Evolutionary conservation across 1,284 basidiomycete genomes (phyloP).

Genomic region (Ustilago hordei): DNA sequence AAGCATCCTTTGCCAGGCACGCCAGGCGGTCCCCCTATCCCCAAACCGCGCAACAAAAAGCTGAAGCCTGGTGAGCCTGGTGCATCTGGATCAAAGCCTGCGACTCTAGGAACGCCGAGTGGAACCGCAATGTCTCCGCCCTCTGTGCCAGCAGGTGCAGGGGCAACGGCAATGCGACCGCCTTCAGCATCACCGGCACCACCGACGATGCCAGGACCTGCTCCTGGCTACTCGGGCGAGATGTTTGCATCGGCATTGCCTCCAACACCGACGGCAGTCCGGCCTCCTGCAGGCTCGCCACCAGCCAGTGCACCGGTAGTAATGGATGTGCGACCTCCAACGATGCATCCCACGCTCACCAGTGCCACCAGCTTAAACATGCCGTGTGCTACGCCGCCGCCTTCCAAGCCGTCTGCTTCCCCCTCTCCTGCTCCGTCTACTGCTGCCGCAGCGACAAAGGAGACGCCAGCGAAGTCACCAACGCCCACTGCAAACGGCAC

Average conservation of each 20-base stretch:
- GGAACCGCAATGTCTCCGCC: constrained; percentile 9
- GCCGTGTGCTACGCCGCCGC: constrained; percentile 29
- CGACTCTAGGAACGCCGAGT: constrained; percentile 14
- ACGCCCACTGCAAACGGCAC: constrained; percentile 16
- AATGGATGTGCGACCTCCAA: constrained; percentile 27
- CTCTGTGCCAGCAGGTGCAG: constrained; percentile 1
- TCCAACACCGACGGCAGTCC: constrained; percentile 19
- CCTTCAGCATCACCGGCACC: constrained; percentile 22
- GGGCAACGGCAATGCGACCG: constrained; percentile 10
- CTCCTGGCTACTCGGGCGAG: constrained; percentile 43
- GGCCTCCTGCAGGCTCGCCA: constrained; percentile 25
- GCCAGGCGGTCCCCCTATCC: constrained; percentile 37
- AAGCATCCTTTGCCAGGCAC: constrained; percentile 50
- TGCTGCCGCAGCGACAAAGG: constrained; percentile 8
- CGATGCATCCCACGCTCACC: constrained; percentile 45
- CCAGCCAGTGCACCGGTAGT: constrained; percentile 10
- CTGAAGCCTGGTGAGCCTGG: constrained; percentile 34
- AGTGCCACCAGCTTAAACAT: constrained; percentile 47
- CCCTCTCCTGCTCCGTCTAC: constrained; percentile 13
- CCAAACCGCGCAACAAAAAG: constrained; percentile 42
- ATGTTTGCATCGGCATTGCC: constrained; percentile 36
- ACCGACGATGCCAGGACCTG: constrained; percentile 39
- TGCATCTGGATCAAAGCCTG: constrained; percentile 10
- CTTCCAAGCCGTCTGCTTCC: constrained; percentile 30
- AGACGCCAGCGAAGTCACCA: constrained; percentile 18